Evolutionary conservation across 2,329 filamentous ascomycete genomes (phyloP).

Genomic region (Colletotrichum trifolii): DNA sequence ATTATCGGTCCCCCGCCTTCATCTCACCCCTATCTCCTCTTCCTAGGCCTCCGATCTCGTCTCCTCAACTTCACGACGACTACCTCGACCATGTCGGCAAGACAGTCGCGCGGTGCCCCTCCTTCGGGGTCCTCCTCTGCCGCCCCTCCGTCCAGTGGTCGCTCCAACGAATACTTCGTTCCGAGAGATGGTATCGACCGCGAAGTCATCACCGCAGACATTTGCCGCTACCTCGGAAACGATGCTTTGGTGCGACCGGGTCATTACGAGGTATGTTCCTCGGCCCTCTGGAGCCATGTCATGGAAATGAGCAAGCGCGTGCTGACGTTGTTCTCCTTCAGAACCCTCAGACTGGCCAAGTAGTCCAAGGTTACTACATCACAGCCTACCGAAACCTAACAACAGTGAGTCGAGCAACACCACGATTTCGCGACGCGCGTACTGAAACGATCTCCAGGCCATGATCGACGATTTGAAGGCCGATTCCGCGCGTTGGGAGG

Average conservation of each 20-base stretch:
- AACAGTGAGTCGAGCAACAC: slow-evolving; percentile 66
- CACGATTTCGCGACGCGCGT: neutral
- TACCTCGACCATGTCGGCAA: slow-evolving; percentile 52
- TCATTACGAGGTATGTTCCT: slow-evolving; percentile 73
- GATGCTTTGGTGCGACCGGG: slow-evolving; percentile 83
- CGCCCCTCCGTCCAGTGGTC: slow-evolving; percentile 53
- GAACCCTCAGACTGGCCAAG: slow-evolving; percentile 68
- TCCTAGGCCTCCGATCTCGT: slow-evolving; percentile 32
- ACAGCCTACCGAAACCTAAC: slow-evolving; percentile 83
- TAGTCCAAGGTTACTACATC: slow-evolving; percentile 79
- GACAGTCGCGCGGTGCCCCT: slow-evolving; percentile 50
- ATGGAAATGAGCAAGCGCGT: neutral
- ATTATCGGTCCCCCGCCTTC: slow-evolving; percentile 35
- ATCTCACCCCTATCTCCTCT: slow-evolving; percentile 33
- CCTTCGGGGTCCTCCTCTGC: slow-evolving; percentile 43
- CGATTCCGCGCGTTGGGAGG: slow-evolving; percentile 71
- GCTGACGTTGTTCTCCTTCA: slow-evolving; percentile 41
- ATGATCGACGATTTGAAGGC: slow-evolving; percentile 73
- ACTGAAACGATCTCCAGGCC: slow-evolving; percentile 54
- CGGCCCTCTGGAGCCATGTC: neutral
- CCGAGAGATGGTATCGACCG: slow-evolving; percentile 84
- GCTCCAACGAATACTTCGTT: slow-evolving; percentile 84
- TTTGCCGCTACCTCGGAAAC: slow-evolving; percentile 85
- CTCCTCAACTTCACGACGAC: slow-evolving; percentile 12
- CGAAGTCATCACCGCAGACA: slow-evolving; percentile 86